phyloP scores from a whole-genome alignment of 371 early-diverging fungal species.

The Haplosporangium sp. region DNA sequence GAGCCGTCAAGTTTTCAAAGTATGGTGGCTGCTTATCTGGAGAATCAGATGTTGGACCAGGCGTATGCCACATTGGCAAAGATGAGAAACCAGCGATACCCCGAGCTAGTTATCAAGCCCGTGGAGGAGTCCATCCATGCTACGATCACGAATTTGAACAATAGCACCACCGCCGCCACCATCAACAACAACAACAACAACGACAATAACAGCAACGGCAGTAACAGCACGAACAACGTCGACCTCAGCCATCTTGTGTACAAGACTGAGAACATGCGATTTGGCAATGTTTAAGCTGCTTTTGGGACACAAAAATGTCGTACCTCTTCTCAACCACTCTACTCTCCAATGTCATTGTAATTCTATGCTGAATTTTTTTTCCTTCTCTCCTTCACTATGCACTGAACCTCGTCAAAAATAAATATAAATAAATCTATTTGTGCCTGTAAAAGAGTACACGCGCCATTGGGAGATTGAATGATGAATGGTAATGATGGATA shows the following conservation, averaged over 20 bases:
- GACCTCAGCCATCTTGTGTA: not conserved
- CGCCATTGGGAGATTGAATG: not conserved
- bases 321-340: not conserved
- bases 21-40: slow-evolving; percentile 67
- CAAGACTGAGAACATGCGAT: not conserved
- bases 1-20: slow-evolving; percentile 74
- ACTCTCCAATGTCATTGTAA: too few relatives aligned
- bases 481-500: not conserved
- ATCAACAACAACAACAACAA: too few relatives aligned
- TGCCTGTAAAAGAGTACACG: too few relatives aligned
- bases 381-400: not conserved
- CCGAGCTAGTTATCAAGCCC: slow-evolving; percentile 46
- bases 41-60: slow-evolving; percentile 57
- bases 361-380: not conserved
- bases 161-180: too few relatives aligned
- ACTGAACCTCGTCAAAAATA: not conserved
- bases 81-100: slow-evolving; percentile 44
- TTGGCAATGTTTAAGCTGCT: slow-evolving; percentile 5
- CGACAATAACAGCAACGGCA: not conserved
- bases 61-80: slow-evolving; percentile 45
- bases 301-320: too few relatives aligned
- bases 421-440: not conserved
- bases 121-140: slow-evolving; percentile 45
- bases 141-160: not conserved
- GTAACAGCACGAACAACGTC: not conserved